phyloP scores from a whole-genome alignment of 208 protist genomes.

The Acanthamoeba triangularis region DNA sequence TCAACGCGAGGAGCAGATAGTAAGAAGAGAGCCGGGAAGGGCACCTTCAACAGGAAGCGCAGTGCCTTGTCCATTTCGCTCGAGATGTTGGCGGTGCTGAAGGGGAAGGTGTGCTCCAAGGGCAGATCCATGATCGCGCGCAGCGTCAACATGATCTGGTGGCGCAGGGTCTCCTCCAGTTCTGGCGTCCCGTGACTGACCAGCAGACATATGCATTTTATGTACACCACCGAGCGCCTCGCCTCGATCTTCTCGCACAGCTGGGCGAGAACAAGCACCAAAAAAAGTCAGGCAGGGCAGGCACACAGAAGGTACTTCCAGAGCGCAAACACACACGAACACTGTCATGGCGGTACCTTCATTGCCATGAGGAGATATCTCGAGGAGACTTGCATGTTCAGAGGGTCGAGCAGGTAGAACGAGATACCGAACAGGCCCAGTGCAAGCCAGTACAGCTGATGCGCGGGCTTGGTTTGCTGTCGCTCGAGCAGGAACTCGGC shows the following conservation, averaged over 20 bases:
- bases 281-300: background rate
- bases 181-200: background rate
- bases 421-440: background rate
- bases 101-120: background rate
- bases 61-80: background rate
- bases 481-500: background rate
- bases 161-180: background rate
- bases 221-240: background rate
- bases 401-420: slow-evolving; percentile 10
- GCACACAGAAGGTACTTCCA: background rate
- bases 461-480: background rate
- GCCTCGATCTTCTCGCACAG: slow-evolving; percentile 24
- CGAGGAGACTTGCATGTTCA: background rate
- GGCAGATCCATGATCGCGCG: slow-evolving; percentile 10
- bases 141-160: background rate
- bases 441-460: slow-evolving; percentile 32
- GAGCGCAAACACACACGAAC: background rate
- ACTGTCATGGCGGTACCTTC: background rate
- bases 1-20: background rate
- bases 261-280: background rate
- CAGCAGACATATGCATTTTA: background rate
- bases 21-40: background rate
- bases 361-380: background rate
- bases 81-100: background rate
- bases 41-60: background rate